Percentiles rank a stretch among this genome's conserved stretches.
Evolutionary conservation across 2,329 filamentous ascomycete species (phyloP).

Genomic region (Cercospora citrullina): DNA sequence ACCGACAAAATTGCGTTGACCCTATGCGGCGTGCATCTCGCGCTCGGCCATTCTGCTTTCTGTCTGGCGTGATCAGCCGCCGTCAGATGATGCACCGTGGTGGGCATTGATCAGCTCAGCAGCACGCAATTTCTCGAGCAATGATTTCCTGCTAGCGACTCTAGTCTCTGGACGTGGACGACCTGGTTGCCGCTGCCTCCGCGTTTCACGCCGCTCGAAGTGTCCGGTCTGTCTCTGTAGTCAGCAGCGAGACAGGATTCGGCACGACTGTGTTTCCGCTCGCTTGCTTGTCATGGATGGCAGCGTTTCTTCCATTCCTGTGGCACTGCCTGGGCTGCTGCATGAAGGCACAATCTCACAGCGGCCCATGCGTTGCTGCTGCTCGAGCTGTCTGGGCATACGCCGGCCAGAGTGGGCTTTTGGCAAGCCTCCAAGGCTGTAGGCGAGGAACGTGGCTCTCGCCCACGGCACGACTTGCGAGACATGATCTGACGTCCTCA

Average conservation of each 20-base stretch:
- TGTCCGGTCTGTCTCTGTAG: not conserved
- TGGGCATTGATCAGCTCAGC: not conserved
- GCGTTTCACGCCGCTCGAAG: constrained; percentile 7
- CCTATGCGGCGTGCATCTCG: constrained; percentile 6
- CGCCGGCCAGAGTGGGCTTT: not conserved
- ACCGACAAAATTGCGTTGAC: constrained; percentile 1
- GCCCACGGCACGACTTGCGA: not conserved
- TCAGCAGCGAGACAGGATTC: not conserved
- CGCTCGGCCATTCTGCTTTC: not conserved
- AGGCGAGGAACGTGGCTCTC: not conserved
- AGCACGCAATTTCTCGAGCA: constrained; percentile 12
- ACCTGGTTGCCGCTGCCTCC: constrained; percentile 9
- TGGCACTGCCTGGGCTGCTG: constrained; percentile 1
- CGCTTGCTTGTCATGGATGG: not conserved
- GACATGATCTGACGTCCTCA: not conserved
- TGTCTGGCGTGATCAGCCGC: not conserved
- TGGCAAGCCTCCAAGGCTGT: not conserved
- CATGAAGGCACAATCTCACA: constrained; percentile 2
- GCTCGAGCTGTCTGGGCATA: not conserved
- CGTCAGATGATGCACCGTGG: constrained; percentile 18
- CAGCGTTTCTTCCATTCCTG: constrained; percentile 1
- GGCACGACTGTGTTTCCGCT: not conserved
- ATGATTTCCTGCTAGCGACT: not conserved
- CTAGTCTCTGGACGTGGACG: not conserved
- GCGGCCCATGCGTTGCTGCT: not conserved